Evolutionary conservation across 1,139 yeast species (phyloP).

Genomic region (Candida glucosophila): DNA sequence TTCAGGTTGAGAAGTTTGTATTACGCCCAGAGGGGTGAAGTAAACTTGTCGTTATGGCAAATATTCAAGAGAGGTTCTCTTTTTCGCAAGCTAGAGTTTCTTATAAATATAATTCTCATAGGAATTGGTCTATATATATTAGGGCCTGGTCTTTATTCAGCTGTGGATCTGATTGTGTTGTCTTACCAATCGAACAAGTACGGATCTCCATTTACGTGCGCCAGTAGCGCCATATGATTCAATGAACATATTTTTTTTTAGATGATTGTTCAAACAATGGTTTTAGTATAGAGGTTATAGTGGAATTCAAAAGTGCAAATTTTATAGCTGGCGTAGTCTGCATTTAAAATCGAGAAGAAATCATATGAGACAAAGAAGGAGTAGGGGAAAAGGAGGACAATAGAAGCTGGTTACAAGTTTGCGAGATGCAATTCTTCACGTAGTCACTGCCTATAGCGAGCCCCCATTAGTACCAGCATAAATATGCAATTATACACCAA

Average conservation of each 20-base stretch:
- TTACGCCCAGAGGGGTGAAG: slow-evolving; percentile 13
- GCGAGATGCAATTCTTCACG: too few relatives aligned
- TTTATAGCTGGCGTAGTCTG: too few relatives aligned
- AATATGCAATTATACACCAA: too few relatives aligned
- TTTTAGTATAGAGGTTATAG: too few relatives aligned
- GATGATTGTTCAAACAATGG: too few relatives aligned
- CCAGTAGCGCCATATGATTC: slow-evolving; percentile 27
- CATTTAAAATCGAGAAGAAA: too few relatives aligned
- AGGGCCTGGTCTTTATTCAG: slow-evolving; percentile 53
- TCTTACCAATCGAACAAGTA: slow-evolving; percentile 37
- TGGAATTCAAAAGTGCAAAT: too few relatives aligned
- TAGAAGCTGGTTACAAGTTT: too few relatives aligned
- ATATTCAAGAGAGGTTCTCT: slow-evolving; percentile 13
- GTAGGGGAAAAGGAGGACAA: too few relatives aligned
- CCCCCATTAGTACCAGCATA: too few relatives aligned
- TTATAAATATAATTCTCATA: slow-evolving; percentile 30
- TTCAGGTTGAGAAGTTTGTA: slow-evolving; percentile 28
- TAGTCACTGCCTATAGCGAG: too few relatives aligned
- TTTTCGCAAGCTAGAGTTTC: slow-evolving; percentile 20
- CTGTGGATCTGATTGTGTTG: slow-evolving; percentile 43
- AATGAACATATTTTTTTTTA: slow-evolving; percentile 1
- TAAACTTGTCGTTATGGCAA: slow-evolving; percentile 7
- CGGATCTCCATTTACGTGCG: slow-evolving; percentile 45
- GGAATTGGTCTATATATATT: slow-evolving; percentile 42
- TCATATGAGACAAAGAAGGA: too few relatives aligned